Evolutionary conservation across 1,284 basidiomycete species (phyloP), one percentile per base, ranked within the genome.

Genomic region (Irpex sp.): DNA sequence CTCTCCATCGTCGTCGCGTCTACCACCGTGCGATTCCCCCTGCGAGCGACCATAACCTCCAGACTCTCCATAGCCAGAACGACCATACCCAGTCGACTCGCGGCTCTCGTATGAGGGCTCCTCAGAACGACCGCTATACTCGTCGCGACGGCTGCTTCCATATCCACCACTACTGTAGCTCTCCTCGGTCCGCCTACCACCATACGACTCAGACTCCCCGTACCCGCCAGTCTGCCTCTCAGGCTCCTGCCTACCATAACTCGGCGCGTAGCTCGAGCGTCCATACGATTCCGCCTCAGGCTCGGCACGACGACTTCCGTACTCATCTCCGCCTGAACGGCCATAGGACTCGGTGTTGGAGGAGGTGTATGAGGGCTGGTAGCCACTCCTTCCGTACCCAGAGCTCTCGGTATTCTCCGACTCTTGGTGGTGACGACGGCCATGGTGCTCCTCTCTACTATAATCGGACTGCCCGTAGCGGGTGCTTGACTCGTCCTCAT

Each of bases 231-330:
- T 43, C 59, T 57, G 62, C 11, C 47, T 56, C 17, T 57, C 58
- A 13, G 60, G 64, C 33, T 64, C 61, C 4, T 54, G 60, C 17
- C 63, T 49, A 37, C 60, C 64, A 47, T 64, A 49, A 36, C 59
- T 19, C 7, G 59, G 59, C 15, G 46, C 61, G n/a, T 62, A 58
- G 31, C 56, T 26, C 4, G 35, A 58, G 13, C 62, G 47, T 11
- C 47, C 58, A 49, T 33, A 60, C 8, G 31, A 39, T 9, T 15
- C 19, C 51, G 59, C 1, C 33, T 54, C 57, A 1, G 50, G 58
- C 36, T 35, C 13, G 33, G 37, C 11, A 31, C 36, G 62, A 26
- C 53, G 53, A 15, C 17, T 37, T n/a, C 31, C 36, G 47, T 37
- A 57, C 19, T n/a, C 47, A 35, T 63, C 43, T 9, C 21, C 39